These are phyloP conservation scores for Fusarium concolor DNA, from an alignment of 2,329 filamentous ascomycete genomes.

Conservation along the genomic window DNA sequence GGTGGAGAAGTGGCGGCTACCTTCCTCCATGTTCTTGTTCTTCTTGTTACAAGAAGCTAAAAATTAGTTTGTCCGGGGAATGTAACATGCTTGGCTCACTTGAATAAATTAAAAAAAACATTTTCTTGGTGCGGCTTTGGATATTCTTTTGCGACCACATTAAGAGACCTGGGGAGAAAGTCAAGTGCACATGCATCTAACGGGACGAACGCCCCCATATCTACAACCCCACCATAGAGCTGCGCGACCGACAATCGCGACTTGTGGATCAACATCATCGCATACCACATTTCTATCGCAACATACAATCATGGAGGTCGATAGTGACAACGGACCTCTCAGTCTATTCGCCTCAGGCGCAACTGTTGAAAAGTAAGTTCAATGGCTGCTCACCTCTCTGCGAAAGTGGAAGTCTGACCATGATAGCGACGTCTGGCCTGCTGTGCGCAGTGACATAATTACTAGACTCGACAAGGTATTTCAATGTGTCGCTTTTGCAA, in stretches of 20 bases:
- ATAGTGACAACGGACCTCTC: conserved; percentile 64
- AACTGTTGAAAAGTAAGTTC: conserved; percentile 66
- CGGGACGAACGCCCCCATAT: conserved; percentile 42
- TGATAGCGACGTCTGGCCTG: conserved; percentile 75
- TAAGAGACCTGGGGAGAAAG: neutral
- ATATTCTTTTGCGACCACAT: no score
- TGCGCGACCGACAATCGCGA: conserved; percentile 23
- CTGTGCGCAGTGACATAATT: conserved; percentile 72
- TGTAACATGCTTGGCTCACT: no score
- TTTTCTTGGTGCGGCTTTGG: no score
- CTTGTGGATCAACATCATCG: conserved; percentile 25
- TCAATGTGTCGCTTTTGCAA: neutral
- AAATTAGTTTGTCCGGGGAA: no score
- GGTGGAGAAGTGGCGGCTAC: no score
- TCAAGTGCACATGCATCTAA: conserved; percentile 44
- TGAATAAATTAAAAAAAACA: no score
- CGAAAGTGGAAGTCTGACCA: conserved; percentile 38
- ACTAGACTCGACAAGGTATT: conserved; percentile 73
- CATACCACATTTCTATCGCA: conserved; percentile 23
- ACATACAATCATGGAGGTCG: conserved; percentile 64
- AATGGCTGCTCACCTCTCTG: conserved; percentile 14
- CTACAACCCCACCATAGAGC: conserved; percentile 47
- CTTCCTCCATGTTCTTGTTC: no score
- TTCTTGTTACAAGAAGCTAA: no score
- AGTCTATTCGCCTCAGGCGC: conserved; percentile 62